phyloP scores from a whole-genome alignment of 2,329 filamentous ascomycete species.

The Pezicula radicicola region DNA sequence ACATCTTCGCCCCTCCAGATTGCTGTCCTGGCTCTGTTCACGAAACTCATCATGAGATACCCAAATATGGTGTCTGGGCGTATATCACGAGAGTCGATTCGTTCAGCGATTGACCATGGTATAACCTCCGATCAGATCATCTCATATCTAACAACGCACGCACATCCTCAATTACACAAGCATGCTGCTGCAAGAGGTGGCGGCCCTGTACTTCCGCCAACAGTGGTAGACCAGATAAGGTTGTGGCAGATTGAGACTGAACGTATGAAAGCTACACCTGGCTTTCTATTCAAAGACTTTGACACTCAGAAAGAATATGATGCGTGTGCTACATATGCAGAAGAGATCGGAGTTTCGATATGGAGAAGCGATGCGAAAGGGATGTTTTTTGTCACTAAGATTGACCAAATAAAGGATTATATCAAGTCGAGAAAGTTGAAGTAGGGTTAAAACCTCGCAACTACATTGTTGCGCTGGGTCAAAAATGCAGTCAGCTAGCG shows the following conservation, averaged over 20 bases:
- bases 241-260: conserved; percentile 98
- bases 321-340: conserved; percentile 72
- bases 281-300: conserved; percentile 91
- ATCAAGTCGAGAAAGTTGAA: conserved; percentile 62
- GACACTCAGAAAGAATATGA: conserved; percentile 67
- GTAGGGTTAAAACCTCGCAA: conserved; percentile 8
- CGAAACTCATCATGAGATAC: conserved; percentile 84
- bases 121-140: conserved; percentile 97
- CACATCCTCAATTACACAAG: conserved; percentile 85
- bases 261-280: conserved; percentile 78
- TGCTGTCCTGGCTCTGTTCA: conserved; percentile 87
- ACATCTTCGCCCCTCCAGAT: conserved; percentile 93
- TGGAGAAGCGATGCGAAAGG: conserved; percentile 80
- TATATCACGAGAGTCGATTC: conserved; percentile 83
- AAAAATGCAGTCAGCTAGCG: too few species aligned
- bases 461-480: too few species aligned
- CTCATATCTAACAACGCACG: conserved; percentile 85
- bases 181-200: conserved; percentile 33
- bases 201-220: conserved; percentile 78
- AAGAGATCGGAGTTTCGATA: conserved; percentile 84
- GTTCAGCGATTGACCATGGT: conserved; percentile 80
- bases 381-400: conserved; percentile 88
- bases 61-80: conserved; percentile 92
- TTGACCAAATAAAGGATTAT: conserved; percentile 84
- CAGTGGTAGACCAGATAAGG: conserved; percentile 94